These are phyloP conservation scores for Cladosporium sp. DNA, from an alignment of 2,329 filamentous ascomycete species.

Conservation along the genomic window DNA sequence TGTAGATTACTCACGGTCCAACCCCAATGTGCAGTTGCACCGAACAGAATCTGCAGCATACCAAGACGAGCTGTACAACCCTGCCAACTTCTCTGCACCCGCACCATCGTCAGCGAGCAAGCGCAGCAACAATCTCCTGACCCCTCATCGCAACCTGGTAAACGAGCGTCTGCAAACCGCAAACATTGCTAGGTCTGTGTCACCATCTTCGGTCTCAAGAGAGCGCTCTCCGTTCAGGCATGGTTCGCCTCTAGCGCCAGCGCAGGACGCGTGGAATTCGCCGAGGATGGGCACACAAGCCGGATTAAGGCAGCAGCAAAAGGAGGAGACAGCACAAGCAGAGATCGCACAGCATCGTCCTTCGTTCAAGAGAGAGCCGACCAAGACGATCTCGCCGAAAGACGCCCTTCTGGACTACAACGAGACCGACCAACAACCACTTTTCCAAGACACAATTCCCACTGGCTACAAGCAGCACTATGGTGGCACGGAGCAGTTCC, in stretches of 20 bases:
- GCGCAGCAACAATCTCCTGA: constrained; percentile 60
- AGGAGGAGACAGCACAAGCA: constrained; percentile 59
- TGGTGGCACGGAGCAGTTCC: constrained; percentile 41
- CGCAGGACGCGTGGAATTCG: constrained; percentile 43
- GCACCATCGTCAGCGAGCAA: constrained; percentile 52
- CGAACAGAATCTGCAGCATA: constrained; percentile 85
- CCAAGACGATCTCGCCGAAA: constrained; percentile 90
- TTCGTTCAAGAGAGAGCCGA: constrained; percentile 41
- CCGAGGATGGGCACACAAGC: constrained; percentile 56
- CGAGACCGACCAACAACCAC: constrained; percentile 70
- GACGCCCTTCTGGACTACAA: constrained; percentile 85
- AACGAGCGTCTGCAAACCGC: constrained; percentile 76
- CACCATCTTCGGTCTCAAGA: constrained; percentile 56
- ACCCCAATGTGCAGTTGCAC: constrained; percentile 66
- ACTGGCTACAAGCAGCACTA: constrained; percentile 37
- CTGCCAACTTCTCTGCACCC: constrained; percentile 62
- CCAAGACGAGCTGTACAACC: constrained; percentile 81
- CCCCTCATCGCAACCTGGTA: constrained; percentile 62
- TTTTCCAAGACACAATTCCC: constrained; percentile 63
- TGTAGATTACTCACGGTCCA: constrained; percentile 51
- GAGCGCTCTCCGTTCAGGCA: constrained; percentile 81
- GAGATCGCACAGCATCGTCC: constrained; percentile 36
- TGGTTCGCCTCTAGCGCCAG: constrained; percentile 54
- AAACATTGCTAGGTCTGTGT: constrained; percentile 66
- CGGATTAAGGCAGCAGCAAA: constrained; percentile 61